Evolutionary conservation across 2,329 filamentous ascomycete species (phyloP), one percentile per base, ranked within the genome.

Genomic region (Sporothrix sp.): DNA sequence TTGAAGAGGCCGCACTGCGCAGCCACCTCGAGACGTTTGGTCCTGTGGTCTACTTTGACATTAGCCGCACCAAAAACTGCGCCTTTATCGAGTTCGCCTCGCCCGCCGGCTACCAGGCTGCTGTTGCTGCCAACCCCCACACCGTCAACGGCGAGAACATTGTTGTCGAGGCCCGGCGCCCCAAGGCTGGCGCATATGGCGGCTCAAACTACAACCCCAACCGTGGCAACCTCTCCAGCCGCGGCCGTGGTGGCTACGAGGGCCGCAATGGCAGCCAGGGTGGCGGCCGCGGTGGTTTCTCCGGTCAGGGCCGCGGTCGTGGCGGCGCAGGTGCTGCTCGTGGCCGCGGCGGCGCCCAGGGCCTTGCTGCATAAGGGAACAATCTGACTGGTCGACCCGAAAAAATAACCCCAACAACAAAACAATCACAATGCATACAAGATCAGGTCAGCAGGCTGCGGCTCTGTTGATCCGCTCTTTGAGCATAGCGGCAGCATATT

Each of bases 51-150:
- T 82, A 84, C 62, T 87, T 90, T 57, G 86, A 89, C 52, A 78
- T 91, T 60, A 89, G 86, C 69, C 82, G 85, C 54, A 71, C 78
- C 61, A 96, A 95, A 91, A 96, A 93, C 76, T 96, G 89, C 63
- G 93, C 93, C 23, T 97, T 97, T 64, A 87, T 96, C 54, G 93
- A 98, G 67, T 98, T 93, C 68, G 85, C 82, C 63, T 85, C 84
- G 42, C 65, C 80, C 20, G 81, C 89, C 50, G 88, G 81, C 42
- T 96, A 95, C 70, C 79, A 87, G 66, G 84, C 86, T 56, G 93
- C 93, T 38, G 76, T 87, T 33, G 79, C 79, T 54, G 85, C 84
- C 59, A 97, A 94, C 71, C 91, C 91, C 32, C 88, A 95, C 70
- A 77, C 78, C 39, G 79, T 98, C 56, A 87, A 85, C 60, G 85